phyloP scores from a whole-genome alignment of 108 stramenopile species.

The Nitzschia sp. region DNA sequence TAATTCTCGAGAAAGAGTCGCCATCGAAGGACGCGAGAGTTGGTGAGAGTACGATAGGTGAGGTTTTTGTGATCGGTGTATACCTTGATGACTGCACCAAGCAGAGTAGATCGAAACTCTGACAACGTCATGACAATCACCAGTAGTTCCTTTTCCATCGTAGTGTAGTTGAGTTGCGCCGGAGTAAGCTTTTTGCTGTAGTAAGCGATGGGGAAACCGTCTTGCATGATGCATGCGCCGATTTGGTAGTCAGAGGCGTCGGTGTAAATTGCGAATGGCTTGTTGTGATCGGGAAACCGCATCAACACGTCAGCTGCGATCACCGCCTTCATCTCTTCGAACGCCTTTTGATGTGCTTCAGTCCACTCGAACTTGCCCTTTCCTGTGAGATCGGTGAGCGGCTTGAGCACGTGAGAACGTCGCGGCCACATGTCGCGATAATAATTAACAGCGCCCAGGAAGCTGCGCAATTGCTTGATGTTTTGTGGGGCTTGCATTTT shows the following conservation, averaged over 20 bases:
- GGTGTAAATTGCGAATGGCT: constrained; percentile 49
- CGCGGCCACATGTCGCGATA: constrained; percentile 48
- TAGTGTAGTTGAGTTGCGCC: constrained; percentile 45
- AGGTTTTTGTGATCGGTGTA: too few species aligned
- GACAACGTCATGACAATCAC: constrained; percentile 37
- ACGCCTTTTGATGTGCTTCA: constrained; percentile 31
- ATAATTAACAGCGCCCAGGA: constrained; percentile 50
- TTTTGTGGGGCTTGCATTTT: constrained; percentile 27
- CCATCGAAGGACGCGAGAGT: constrained; percentile 47
- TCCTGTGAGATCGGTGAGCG: constrained; percentile 28
- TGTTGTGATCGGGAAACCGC: constrained; percentile 42
- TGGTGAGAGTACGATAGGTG: constrained; percentile 25
- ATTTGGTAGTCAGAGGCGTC: constrained; percentile 51
- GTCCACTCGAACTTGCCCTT: constrained; percentile 16
- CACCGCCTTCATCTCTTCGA: constrained; percentile 49
- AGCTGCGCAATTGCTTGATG: too few species aligned
- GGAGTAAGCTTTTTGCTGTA: constrained; percentile 36
- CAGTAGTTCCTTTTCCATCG: constrained; percentile 48
- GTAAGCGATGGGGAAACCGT: constrained; percentile 44
- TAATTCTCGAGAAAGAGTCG: constrained; percentile 48
- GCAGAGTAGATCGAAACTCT: constrained; percentile 44
- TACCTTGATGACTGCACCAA: constrained; percentile 29
- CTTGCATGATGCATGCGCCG: constrained; percentile 44
- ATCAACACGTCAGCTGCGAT: constrained; percentile 36
- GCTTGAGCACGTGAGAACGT: constrained; percentile 34